Percentiles rank a stretch among this genome's conserved stretches.
These are phyloP conservation scores for Coemansia sp. DNA, from an alignment of 192 early-diverging fungal species.

Conservation along the genomic window DNA sequence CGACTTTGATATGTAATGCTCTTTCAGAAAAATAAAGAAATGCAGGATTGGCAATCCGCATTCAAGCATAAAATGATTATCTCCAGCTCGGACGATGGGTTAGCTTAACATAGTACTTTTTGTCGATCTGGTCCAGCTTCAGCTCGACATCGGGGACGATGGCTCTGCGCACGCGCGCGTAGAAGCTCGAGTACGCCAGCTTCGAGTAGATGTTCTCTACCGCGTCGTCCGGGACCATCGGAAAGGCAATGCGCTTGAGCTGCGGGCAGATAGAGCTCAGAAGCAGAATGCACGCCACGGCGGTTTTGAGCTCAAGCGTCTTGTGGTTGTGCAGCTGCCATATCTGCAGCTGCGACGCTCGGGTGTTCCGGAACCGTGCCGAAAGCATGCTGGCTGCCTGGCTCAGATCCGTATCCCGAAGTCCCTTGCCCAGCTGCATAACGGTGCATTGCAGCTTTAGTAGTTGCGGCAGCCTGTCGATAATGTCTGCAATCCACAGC, in stretches of 20 bases:
- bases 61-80: background rate
- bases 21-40: no score
- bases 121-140: background rate
- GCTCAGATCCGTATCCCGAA: background rate
- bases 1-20: background rate
- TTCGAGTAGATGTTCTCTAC: conserved; percentile 6
- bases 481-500: background rate
- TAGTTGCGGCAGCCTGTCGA: background rate
- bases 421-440: background rate
- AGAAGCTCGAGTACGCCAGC: conserved; percentile 1
- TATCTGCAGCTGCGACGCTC: background rate
- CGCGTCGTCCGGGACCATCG: background rate
- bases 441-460: background rate
- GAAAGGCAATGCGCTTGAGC: background rate
- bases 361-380: no score
- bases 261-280: background rate
- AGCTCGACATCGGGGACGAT: conserved; percentile 1
- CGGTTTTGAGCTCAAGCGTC: background rate
- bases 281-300: background rate
- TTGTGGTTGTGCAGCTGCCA: background rate
- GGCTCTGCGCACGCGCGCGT: background rate
- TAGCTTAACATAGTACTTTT: background rate
- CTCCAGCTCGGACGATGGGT: background rate
- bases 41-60: no score
- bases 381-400: background rate